Evolutionary conservation across 768 basidiomycete genomes (phyloP).

Genomic region (Russula sp.): DNA sequence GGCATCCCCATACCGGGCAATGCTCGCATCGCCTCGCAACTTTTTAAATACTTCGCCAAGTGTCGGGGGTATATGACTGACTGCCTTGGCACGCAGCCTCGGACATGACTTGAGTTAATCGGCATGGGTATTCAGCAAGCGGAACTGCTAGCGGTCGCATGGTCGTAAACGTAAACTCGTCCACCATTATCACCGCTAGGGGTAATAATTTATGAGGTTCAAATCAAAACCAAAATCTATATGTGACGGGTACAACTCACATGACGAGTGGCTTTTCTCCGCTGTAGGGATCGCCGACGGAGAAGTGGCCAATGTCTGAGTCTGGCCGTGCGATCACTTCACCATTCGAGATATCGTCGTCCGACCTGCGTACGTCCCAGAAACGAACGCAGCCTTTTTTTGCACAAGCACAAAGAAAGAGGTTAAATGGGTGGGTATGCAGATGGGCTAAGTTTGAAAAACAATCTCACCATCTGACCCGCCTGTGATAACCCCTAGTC

Average conservation of each 20-base stretch:
- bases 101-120: background rate
- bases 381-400: slow-evolving; percentile 28
- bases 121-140: background rate
- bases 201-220: background rate
- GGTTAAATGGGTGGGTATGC: background rate
- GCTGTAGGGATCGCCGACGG: slow-evolving; percentile 23
- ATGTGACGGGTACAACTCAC: slow-evolving; percentile 13
- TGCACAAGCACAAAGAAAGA: background rate
- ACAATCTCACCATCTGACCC: slow-evolving; percentile 30
- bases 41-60: background rate
- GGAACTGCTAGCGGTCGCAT: background rate
- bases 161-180: slow-evolving; percentile 27
- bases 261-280: slow-evolving; percentile 29
- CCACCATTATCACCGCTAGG: slow-evolving; percentile 29
- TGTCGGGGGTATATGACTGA: too few relatives aligned
- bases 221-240: background rate
- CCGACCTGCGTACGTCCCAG: slow-evolving; percentile 28
- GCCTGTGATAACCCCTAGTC: slow-evolving; percentile 25
- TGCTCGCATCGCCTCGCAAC: background rate
- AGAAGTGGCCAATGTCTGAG: slow-evolving; percentile 30
- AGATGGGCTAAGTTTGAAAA: background rate
- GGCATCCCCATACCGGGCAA: background rate
- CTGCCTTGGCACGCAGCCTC: background rate
- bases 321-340: slow-evolving; percentile 25
- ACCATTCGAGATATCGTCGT: slow-evolving; percentile 23